Evolutionary conservation across 1,139 yeast genomes (phyloP).

Genomic region (Saccharomycopsis crataegensis): DNA sequence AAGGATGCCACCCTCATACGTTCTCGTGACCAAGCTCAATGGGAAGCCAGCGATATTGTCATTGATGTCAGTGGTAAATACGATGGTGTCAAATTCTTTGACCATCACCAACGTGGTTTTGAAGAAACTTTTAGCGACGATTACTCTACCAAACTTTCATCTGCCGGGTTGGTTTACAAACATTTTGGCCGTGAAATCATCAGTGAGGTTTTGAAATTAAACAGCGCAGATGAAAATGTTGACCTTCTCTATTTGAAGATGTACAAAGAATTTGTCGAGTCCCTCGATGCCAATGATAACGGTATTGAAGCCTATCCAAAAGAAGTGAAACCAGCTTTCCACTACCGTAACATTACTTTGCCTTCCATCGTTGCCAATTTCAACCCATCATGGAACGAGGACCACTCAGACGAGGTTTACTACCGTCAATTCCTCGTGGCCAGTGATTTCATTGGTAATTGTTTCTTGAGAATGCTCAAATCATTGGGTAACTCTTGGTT

Average conservation of each 20-base stretch:
- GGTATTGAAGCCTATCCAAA: conserved; percentile 72
- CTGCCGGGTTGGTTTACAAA: conserved; percentile 91
- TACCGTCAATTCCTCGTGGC: conserved; percentile 67
- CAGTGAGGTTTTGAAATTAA: conserved; percentile 32
- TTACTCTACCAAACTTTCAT: conserved; percentile 71
- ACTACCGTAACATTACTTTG: conserved; percentile 56
- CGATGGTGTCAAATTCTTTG: conserved; percentile 81
- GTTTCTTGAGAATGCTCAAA: conserved; percentile 59
- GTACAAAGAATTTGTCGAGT: conserved; percentile 80
- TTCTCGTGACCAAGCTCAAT: conserved; percentile 72
- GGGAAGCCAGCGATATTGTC: conserved; percentile 86
- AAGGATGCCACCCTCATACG: conserved; percentile 63
- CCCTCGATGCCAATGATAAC: conserved; percentile 93
- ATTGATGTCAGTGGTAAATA: conserved; percentile 95
- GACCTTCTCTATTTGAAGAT: conserved; percentile 64
- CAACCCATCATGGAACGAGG: conserved; percentile 81
- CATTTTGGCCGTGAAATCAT: conserved; percentile 87
- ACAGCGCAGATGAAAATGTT: conserved; percentile 32
- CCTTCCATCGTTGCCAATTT: conserved; percentile 73
- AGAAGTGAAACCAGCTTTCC: conserved; percentile 41
- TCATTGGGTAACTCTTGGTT: conserved; percentile 83
- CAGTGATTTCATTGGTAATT: conserved; percentile 73
- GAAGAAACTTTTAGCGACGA: conserved; percentile 53
- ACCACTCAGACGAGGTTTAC: conserved; percentile 53
- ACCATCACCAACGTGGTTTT: conserved; percentile 90